Evolutionary conservation across 305 asterid genomes (phyloP).

Genomic region (Fraxinus ornus): DNA sequence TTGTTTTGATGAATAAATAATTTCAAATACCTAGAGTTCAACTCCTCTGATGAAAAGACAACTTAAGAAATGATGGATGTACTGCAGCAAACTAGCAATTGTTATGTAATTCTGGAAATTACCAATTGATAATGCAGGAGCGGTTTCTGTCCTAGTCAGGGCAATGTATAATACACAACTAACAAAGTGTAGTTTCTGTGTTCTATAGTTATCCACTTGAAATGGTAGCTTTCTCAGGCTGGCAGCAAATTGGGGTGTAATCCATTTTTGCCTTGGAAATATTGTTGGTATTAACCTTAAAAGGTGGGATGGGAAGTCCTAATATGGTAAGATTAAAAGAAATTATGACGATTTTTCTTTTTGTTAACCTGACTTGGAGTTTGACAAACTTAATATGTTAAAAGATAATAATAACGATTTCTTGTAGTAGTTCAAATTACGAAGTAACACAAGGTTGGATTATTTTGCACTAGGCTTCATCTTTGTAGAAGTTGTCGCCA

Average conservation of each 20-base stretch:
- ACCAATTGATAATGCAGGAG: neutral
- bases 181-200: neutral
- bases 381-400: neutral
- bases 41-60: neutral
- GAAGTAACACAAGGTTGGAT: neutral
- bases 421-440: neutral
- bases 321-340: neutral
- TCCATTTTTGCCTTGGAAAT: neutral
- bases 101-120: neutral
- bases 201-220: conserved; percentile 6
- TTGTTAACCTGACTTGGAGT: neutral
- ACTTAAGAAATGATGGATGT: neutral
- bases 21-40: neutral
- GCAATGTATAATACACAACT: neutral
- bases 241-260: neutral
- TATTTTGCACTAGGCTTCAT: neutral
- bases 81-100: neutral
- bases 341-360: neutral
- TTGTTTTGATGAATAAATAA: neutral
- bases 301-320: conserved; percentile 2
- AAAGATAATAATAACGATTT: neutral
- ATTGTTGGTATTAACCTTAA: neutral
- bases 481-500: neutral
- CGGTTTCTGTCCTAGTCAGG: neutral
- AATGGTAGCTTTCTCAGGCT: neutral